Evolutionary conservation across 1,284 basidiomycete species (phyloP).

Genomic region (Trametes polyzona): DNA sequence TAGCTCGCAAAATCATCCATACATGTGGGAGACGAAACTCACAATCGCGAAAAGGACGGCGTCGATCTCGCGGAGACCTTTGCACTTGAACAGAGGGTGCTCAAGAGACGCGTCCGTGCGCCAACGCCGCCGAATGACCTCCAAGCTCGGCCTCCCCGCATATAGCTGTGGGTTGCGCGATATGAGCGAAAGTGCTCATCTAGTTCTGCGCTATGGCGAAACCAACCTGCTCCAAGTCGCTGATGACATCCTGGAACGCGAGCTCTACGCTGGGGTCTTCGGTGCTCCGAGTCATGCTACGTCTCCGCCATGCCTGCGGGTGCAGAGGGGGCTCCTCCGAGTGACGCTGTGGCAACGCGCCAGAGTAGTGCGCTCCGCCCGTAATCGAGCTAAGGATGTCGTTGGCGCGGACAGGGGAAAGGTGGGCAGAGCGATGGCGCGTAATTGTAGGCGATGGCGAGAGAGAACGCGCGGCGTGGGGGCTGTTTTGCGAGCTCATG

Average conservation of each 20-base stretch:
- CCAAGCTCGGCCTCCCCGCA: conserved; percentile 54
- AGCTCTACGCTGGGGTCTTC: conserved; percentile 21
- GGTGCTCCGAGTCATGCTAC: conserved; percentile 21
- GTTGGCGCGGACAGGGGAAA: conserved; percentile 49
- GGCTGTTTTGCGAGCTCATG: not conserved
- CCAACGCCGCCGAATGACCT: conserved; percentile 66
- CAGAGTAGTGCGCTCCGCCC: conserved; percentile 62
- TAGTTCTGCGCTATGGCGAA: not conserved
- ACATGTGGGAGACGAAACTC: conserved; percentile 22
- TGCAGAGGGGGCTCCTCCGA: conserved; percentile 8
- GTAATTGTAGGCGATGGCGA: conserved; percentile 32
- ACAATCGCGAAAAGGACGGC: conserved; percentile 66
- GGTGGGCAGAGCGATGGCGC: conserved; percentile 41
- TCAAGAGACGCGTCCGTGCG: conserved; percentile 61
- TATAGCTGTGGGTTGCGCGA: conserved; percentile 45
- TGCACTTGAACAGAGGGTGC: conserved; percentile 56
- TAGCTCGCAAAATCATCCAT: too few species aligned
- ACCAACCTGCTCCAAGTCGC: conserved; percentile 55
- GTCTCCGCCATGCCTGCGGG: conserved; percentile 25
- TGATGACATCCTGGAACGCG: conserved; percentile 38
- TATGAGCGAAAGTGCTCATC: not conserved
- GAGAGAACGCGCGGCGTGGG: not conserved
- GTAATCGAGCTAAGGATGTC: conserved; percentile 58
- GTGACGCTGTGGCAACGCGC: conserved; percentile 27
- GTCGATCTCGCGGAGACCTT: conserved; percentile 48